phyloP scores from a whole-genome alignment of 768 basidiomycete species.

The Exidia glandulosa region DNA sequence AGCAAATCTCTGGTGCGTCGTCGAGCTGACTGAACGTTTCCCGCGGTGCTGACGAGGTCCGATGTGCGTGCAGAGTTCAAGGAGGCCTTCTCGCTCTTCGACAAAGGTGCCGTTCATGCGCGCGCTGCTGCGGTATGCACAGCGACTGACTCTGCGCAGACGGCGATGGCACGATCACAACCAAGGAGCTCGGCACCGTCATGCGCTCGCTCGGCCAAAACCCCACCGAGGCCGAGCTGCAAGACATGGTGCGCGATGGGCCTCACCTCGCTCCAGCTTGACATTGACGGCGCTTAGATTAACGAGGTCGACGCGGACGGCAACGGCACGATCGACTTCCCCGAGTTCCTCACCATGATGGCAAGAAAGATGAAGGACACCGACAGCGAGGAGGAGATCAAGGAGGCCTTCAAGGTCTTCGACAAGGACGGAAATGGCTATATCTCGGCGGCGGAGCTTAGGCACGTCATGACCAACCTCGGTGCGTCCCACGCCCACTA shows the following conservation, averaged over 20 bases:
- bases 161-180: conserved; percentile 89
- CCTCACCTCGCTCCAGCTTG: not conserved
- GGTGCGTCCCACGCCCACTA: conserved; percentile 46
- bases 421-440: conserved; percentile 93
- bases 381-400: conserved; percentile 89
- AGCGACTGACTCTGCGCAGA: conserved; percentile 31
- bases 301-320: conserved; percentile 87
- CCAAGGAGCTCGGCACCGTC: conserved; percentile 81
- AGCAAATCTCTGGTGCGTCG: conserved; percentile 78
- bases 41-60: not conserved
- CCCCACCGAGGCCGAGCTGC: conserved; percentile 82
- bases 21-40: not conserved
- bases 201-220: conserved; percentile 92
- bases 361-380: conserved; percentile 85
- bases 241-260: conserved; percentile 52
- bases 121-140: not conserved
- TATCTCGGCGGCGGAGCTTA: conserved; percentile 77
- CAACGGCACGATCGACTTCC: conserved; percentile 80
- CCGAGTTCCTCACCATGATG: conserved; percentile 79
- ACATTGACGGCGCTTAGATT: conserved; percentile 33
- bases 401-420: conserved; percentile 94
- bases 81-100: conserved; percentile 97
- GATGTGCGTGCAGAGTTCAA: conserved; percentile 67
- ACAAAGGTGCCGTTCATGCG: conserved; percentile 57
- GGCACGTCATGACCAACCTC: conserved; percentile 85